A percentile compares a stretch with the other conserved stretches of the same genome.
phyloP scores from a whole-genome alignment of 225 moss, liverwort and hornwort species.

The Pleurozium schreberi region DNA sequence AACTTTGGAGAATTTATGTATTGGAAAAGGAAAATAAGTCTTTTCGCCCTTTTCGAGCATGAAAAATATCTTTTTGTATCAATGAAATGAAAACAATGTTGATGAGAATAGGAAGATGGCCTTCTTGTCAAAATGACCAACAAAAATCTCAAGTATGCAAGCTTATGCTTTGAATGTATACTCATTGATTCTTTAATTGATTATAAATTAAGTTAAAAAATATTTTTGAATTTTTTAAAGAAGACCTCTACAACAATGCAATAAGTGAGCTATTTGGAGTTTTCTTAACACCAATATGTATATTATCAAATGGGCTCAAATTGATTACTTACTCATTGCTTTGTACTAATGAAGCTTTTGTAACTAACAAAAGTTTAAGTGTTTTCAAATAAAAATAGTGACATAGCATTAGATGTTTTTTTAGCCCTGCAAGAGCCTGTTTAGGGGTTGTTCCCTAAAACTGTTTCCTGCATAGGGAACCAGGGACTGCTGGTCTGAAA shows the following conservation, averaged over 20 bases:
- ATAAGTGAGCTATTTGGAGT: background rate
- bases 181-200: too few species aligned
- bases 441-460: too few species aligned
- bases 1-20: too few species aligned
- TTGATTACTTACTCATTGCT: background rate
- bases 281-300: background rate
- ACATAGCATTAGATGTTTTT: too few species aligned
- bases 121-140: background rate
- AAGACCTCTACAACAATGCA: background rate
- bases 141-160: background rate
- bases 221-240: too few species aligned
- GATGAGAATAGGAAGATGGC: background rate
- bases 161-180: background rate
- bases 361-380: background rate
- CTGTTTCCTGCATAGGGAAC: too few species aligned
- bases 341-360: background rate
- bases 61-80: background rate
- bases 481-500: too few species aligned
- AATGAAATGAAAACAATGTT: background rate
- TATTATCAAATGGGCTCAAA: background rate
- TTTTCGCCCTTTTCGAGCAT: background rate
- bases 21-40: background rate
- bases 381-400: background rate
- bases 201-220: too few species aligned
- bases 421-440: too few species aligned